Percentiles rank a stretch among this genome's conserved stretches.
Conservation (phyloP, 371 early-diverging fungal genomes). For the Mortierella sp. region DNA sequence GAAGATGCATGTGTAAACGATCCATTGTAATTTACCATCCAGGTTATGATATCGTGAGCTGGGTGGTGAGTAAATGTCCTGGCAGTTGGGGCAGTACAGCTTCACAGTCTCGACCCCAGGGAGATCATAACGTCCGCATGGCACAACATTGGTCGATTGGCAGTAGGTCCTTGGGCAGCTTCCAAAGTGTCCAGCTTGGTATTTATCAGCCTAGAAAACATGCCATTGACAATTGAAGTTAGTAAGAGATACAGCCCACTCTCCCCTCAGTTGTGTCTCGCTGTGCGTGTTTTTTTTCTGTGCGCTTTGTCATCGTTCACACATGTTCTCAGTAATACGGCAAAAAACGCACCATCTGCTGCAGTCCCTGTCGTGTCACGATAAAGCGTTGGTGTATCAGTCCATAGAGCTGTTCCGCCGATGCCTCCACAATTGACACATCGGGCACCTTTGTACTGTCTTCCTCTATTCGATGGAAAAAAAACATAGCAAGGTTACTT, state of each 20-base stretch:
- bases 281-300: no score
- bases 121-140: slow-evolving; percentile 85
- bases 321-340: no score
- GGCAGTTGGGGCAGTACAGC: slow-evolving; percentile 87
- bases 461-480: slow-evolving; percentile 28
- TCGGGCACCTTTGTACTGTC: slow-evolving; percentile 56
- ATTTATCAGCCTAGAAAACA: slow-evolving; percentile 70
- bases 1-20: background rate
- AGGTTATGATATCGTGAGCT: slow-evolving; percentile 77
- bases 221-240: background rate
- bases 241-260: no score
- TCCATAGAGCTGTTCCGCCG: slow-evolving; percentile 79
- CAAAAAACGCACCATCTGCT: slow-evolving; percentile 82
- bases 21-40: slow-evolving; percentile 75
- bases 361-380: slow-evolving; percentile 79
- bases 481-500: background rate
- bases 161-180: slow-evolving; percentile 88
- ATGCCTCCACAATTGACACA: slow-evolving; percentile 55
- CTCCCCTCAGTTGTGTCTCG: no score
- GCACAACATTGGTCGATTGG: slow-evolving; percentile 77
- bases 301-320: no score
- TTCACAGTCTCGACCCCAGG: slow-evolving; percentile 71
- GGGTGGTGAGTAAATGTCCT: slow-evolving; percentile 89
- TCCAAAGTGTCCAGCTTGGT: slow-evolving; percentile 85
- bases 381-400: slow-evolving; percentile 89